Percentiles rank a stretch among this genome's conserved stretches.
These are phyloP conservation scores for Debaryomyces singareniensis DNA, from an alignment of 1,139 yeast genomes.

Conservation along the genomic window DNA sequence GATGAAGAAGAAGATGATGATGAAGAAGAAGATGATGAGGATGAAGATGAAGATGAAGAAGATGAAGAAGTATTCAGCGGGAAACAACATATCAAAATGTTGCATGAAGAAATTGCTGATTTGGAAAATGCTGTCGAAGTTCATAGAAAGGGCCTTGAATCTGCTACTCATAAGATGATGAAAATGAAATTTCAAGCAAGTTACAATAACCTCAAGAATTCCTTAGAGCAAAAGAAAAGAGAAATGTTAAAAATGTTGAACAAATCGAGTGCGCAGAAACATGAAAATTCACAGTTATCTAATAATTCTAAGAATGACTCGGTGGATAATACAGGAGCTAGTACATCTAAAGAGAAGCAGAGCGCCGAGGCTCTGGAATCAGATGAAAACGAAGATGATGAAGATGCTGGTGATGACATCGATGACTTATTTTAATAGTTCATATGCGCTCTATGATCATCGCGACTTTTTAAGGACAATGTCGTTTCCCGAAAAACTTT, in stretches of 20 bases:
- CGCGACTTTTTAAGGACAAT: no score
- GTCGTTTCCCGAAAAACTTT: no score
- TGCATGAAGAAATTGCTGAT: constrained; percentile 82
- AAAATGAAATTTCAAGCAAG: constrained; percentile 82
- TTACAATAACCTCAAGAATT: constrained; percentile 71
- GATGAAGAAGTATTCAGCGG: constrained; percentile 28
- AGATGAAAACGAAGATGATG: constrained; percentile 18
- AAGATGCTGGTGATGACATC: constrained; percentile 22
- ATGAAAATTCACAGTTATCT: no score
- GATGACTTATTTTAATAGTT: constrained; percentile 22
- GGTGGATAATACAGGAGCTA: constrained; percentile 21
- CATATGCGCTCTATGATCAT: background rate
- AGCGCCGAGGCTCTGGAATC: constrained; percentile 22
- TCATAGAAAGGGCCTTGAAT: constrained; percentile 66
- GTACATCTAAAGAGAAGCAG: constrained; percentile 13
- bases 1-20: constrained; percentile 26
- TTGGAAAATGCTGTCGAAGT: constrained; percentile 72
- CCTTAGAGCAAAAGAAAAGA: constrained; percentile 73
- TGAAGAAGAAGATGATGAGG: constrained; percentile 22
- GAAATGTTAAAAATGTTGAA: constrained; percentile 45
- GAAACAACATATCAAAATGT: constrained; percentile 66
- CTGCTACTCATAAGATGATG: constrained; percentile 83
- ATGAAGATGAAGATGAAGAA: constrained; percentile 19
- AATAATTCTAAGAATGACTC: constrained; percentile 13
- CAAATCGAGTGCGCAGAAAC: background rate